Conservation (phyloP, 2,329 filamentous ascomycete species). For the Pseudogymnoascus destructans region DNA sequence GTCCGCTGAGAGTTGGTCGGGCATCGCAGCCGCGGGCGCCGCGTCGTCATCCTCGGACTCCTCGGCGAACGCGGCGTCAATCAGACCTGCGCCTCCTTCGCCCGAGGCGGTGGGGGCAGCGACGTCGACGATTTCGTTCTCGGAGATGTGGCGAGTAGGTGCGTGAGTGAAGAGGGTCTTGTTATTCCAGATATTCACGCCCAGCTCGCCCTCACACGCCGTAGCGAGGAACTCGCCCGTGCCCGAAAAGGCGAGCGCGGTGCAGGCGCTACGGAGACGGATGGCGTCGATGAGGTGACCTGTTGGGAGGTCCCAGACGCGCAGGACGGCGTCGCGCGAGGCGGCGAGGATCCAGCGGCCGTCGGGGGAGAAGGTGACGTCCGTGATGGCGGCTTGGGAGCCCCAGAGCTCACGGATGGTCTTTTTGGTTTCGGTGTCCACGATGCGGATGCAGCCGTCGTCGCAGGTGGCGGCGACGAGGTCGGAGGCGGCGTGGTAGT, state of each 20-base stretch:
- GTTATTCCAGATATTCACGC: slow-evolving; percentile 95
- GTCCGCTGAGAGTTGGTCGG: slow-evolving; percentile 69
- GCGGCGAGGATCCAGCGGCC: slow-evolving; percentile 88
- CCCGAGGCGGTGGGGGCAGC: slow-evolving; percentile 64
- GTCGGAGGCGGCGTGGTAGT: slow-evolving; percentile 72
- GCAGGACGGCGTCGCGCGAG: slow-evolving; percentile 64
- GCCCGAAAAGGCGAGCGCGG: slow-evolving; percentile 71
- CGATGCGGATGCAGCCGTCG: slow-evolving; percentile 73
- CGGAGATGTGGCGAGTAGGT: slow-evolving; percentile 71
- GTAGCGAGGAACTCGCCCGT: slow-evolving; percentile 94
- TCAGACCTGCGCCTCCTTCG: slow-evolving; percentile 61
- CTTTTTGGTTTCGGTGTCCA: slow-evolving; percentile 82
- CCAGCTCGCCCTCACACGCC: slow-evolving; percentile 66
- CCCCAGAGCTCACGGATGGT: slow-evolving; percentile 90
- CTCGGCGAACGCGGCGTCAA: slow-evolving; percentile 63
- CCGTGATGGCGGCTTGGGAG: slow-evolving; percentile 58
- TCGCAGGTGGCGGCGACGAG: slow-evolving; percentile 81
- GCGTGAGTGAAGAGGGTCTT: slow-evolving; percentile 81
- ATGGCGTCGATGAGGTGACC: slow-evolving; percentile 92
- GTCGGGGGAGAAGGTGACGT: slow-evolving; percentile 82
- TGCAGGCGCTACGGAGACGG: slow-evolving; percentile 64
- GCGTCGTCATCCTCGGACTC: slow-evolving; percentile 38
- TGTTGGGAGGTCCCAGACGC: slow-evolving; percentile 91
- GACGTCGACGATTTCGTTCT: slow-evolving; percentile 55
- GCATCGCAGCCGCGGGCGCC: slow-evolving; percentile 38